Evolutionary conservation across 1,139 yeast genomes (phyloP), one percentile per base, ranked within the genome.

Genomic region (Debaryomyces robertsiae): DNA sequence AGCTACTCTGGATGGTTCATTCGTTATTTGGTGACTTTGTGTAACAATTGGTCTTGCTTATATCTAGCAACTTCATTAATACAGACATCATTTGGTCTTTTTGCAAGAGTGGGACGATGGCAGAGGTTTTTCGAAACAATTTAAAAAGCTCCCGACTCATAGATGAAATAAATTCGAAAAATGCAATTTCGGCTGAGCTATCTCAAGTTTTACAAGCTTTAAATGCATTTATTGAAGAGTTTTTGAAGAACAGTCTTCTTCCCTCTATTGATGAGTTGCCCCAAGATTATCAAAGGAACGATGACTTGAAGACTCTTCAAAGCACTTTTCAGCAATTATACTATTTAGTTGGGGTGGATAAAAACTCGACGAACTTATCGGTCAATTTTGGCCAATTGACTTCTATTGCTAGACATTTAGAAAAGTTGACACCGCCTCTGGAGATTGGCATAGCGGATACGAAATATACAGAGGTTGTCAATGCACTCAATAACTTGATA

Each of bases 271-370:
- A 40, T 13, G 30, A 25, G 18, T 24, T 35, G n/a, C 7, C 36
- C 11, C 13, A 36, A 6, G 9, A 17, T 17, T 25, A 31, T 23
- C 39, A 48, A 28, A 60, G 58, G 16, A 59, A 55, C 41, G 53
- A 32, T 6, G 45, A 48, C 16, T 51, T 55, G 38, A 33, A 43
- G n/a, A 29, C 25, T 2, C 46, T 63, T 17, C 63, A 60, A 43
- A 47, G 50, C 6, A 41, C 53, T 3, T 63, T 63, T 44, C 58
- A 60, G 33, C 54, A 60, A 17, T 41, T 62, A 33, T 60, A 57
- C 41, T 53, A 54, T 42, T 43, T 58, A 13, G 42, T 62, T 25
- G 52, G 55, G n/a, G 46, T 54, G 16, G 63, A 62, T 29, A 51
- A 55, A 54, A 48, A 32, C 51, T 57, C 39, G 44, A 47, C 16